These are phyloP conservation scores for Pisolithus thermaeus DNA, from an alignment of 1,284 basidiomycete species.

Conservation along the genomic window DNA sequence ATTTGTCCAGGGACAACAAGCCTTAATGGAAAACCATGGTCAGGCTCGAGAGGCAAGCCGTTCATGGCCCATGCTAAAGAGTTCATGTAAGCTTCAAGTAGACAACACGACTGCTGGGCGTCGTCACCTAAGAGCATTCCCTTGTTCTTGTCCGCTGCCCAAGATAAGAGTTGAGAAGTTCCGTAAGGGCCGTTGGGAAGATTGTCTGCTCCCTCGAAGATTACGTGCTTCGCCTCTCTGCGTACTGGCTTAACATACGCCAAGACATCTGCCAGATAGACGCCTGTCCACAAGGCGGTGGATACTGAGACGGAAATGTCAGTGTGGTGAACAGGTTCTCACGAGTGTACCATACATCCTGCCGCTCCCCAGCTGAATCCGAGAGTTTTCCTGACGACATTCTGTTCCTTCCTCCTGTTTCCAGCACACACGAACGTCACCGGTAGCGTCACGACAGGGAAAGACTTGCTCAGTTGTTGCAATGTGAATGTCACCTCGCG, in stretches of 20 bases:
- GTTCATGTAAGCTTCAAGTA: background rate
- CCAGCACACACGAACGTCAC: constrained; percentile 67
- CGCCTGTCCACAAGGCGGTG: constrained; percentile 64
- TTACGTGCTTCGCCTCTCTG: constrained; percentile 42
- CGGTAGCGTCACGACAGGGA: constrained; percentile 54
- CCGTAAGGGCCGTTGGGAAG: constrained; percentile 67
- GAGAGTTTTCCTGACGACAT: constrained; percentile 57
- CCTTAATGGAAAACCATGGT: constrained; percentile 63
- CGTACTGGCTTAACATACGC: constrained; percentile 40
- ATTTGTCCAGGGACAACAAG: constrained; percentile 63
- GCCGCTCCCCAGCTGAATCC: constrained; percentile 57
- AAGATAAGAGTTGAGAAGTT: constrained; percentile 47
- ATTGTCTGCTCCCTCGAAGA: constrained; percentile 60
- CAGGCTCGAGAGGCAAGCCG: constrained; percentile 51
- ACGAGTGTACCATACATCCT: constrained; percentile 22
- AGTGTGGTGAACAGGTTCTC: background rate
- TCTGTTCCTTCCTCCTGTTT: constrained; percentile 67
- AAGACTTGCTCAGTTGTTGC: constrained; percentile 40
- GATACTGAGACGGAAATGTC: constrained; percentile 31
- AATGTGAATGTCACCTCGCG: constrained; percentile 39
- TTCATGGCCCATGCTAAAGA: constrained; percentile 56
- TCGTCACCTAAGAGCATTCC: constrained; percentile 48
- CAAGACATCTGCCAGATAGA: constrained; percentile 56
- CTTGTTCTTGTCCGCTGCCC: constrained; percentile 43
- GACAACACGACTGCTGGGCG: background rate